Evolutionary conservation across 306 rosid genomes (phyloP).

Genomic region (Boehmeria nivea): DNA sequence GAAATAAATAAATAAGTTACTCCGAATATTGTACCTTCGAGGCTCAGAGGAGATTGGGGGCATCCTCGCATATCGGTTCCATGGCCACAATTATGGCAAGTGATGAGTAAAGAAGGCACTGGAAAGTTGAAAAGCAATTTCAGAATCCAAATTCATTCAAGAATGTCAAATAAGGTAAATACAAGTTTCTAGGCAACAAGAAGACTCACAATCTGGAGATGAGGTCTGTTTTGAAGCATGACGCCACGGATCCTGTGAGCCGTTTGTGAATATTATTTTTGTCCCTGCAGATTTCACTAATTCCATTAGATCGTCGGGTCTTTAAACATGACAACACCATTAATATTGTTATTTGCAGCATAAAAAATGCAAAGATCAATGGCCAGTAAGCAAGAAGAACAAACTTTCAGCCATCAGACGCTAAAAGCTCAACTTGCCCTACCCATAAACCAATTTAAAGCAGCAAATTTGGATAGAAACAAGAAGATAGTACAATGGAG

Average conservation of each 20-base stretch:
- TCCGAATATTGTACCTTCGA: conserved; percentile 52
- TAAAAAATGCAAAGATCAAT: background rate
- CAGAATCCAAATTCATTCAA: background rate
- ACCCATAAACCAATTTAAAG: too few relatives aligned
- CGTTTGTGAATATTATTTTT: conserved; percentile 77
- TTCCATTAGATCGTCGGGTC: too few relatives aligned
- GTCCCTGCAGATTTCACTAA: conserved; percentile 48
- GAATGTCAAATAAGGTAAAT: background rate
- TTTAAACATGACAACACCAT: too few relatives aligned
- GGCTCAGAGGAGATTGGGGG: conserved; percentile 67
- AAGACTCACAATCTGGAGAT: conserved; percentile 71
- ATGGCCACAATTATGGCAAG: conserved; percentile 88
- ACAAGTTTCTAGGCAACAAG: conserved; percentile 1
- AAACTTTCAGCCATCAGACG: background rate
- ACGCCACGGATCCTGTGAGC: conserved; percentile 99
- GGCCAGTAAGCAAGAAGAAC: too few relatives aligned
- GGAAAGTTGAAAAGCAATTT: conserved; percentile 21
- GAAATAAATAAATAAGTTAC: background rate
- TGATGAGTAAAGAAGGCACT: conserved; percentile 81
- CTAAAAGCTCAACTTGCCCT: background rate
- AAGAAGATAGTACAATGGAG: background rate
- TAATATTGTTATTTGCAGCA: background rate
- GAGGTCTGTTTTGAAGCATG: conserved; percentile 82
- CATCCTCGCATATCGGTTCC: conserved; percentile 92
- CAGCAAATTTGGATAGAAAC: too few relatives aligned